phyloP scores from a whole-genome alignment of 768 basidiomycete species.

The Naganishia onofrii region DNA sequence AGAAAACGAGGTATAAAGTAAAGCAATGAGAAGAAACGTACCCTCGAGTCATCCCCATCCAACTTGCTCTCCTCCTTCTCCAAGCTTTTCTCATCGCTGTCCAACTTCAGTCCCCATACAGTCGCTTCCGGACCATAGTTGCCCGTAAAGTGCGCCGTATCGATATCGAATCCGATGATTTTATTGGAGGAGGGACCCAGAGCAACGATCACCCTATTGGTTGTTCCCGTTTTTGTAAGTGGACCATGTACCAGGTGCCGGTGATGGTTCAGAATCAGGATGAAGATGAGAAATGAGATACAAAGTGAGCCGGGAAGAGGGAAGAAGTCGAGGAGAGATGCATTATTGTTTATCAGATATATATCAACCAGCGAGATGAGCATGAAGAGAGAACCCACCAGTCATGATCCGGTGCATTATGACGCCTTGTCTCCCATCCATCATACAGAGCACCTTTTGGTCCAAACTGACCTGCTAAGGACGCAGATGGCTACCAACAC shows the following conservation, averaged over 20 bases:
- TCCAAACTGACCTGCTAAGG: constrained; percentile 93
- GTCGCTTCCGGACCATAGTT: constrained; percentile 67
- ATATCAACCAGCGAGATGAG: not conserved
- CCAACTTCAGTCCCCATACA: constrained; percentile 60
- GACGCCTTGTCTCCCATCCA: constrained; percentile 90
- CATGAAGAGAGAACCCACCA: constrained; percentile 61
- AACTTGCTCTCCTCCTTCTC: constrained; percentile 23
- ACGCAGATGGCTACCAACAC: constrained; percentile 68
- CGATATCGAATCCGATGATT: constrained; percentile 82
- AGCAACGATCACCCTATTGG: constrained; percentile 77
- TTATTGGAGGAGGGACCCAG: constrained; percentile 69
- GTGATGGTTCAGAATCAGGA: no score
- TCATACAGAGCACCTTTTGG: constrained; percentile 90
- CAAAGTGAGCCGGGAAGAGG: no score
- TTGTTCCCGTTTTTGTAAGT: no score
- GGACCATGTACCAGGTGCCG: no score
- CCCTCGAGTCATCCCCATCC: constrained; percentile 27
- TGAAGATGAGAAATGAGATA: no score
- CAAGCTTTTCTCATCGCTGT: constrained; percentile 17
- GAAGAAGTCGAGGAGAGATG: not conserved
- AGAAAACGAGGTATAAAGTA: no score
- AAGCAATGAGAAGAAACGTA: constrained; percentile 14
- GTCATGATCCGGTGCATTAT: constrained; percentile 66
- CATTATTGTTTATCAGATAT: not conserved
- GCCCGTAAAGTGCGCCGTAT: constrained; percentile 93